Base-by-base conservation (phyloP, 805 yeast species). In the Kodamaea lidongshanica region DNA sequence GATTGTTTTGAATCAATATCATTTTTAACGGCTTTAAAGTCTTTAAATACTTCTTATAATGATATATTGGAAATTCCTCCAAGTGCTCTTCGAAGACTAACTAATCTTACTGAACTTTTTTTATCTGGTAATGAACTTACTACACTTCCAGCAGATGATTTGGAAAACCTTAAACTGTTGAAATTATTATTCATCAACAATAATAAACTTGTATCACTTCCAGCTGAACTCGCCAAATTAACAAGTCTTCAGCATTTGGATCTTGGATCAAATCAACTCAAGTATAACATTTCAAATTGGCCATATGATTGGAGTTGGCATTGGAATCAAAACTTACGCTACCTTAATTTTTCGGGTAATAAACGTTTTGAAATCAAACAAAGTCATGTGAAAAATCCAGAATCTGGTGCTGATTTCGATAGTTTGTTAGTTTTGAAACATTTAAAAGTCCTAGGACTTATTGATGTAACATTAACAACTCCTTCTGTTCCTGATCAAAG, bases 231-330 rank as follows among this genome's bases (percentile, higher is more conserved):
- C 27, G 76, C 89, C 6, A 78, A 78, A 35, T 67, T 87, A 26
- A 49, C 58, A 1, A 68, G 72, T 15, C 59, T 92, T 46, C 72
- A 70, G 18, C 79, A 77, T 7, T 67, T 92, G 20, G 99, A 92
- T 58, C 92, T 85, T 11, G 95, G 96, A 3, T 83, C 94, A 2
- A 92, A 92, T 52, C 79, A 78, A 38, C 64, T 92, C 56, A 83
- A 87, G 47, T 92, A 92, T 56, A 92, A 92, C 46, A 86, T 89
- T 33, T 81, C 92, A 3, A 92, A 92, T 54, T 84, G 87, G 72
- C 94, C 92, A 10, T 89, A 85, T 50, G 98, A 92, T 52, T 92
- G 97, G 96, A 92, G 86, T 56, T 92, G 98, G 98, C 78, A 81
- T 45, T 78, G 77, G 64, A 92, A 92, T 50, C 64, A 70, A 32